phyloP scores from a whole-genome alignment of 331 rosid species.

The Ulmus americana region DNA sequence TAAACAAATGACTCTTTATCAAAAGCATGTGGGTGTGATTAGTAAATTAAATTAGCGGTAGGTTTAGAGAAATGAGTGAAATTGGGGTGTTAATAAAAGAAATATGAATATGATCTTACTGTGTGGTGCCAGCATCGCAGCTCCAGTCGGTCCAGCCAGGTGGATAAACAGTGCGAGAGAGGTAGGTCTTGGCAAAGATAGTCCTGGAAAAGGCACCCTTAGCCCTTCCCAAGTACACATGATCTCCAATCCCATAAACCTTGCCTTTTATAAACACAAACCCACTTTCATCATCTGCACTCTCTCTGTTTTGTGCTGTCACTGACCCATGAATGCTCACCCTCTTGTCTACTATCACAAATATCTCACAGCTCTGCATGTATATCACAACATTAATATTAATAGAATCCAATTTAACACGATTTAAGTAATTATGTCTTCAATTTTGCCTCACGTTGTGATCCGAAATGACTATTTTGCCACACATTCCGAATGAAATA shows the following conservation, averaged over 20 bases:
- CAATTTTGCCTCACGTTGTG: too few species aligned
- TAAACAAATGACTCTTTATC: too few species aligned
- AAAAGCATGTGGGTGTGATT: too few species aligned
- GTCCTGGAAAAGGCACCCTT: conserved; percentile 72
- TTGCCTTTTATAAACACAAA: conserved; percentile 50
- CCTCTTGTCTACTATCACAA: conserved; percentile 73
- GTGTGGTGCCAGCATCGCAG: conserved; percentile 37
- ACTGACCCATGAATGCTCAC: conserved; percentile 50
- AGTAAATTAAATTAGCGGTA: too few species aligned
- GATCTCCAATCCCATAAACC: conserved; percentile 60
- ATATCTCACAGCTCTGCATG: conserved; percentile 67
- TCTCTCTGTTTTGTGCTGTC: conserved; percentile 56
- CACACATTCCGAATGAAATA: too few species aligned
- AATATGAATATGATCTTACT: conserved; percentile 30
- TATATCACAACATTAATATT: neutral
- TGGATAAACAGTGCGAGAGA: conserved; percentile 47
- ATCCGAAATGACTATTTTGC: too few species aligned
- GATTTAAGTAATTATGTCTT: too few species aligned
- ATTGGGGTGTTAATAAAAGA: too few species aligned
- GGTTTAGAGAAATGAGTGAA: too few species aligned
- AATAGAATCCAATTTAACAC: too few species aligned
- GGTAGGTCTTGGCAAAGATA: conserved; percentile 43
- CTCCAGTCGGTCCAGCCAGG: conserved; percentile 85
- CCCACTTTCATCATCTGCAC: conserved; percentile 48
- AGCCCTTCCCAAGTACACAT: conserved; percentile 72